These are phyloP conservation scores for Leishmania lainsoni DNA, from an alignment of 208 protist species.

Conservation along the genomic window DNA sequence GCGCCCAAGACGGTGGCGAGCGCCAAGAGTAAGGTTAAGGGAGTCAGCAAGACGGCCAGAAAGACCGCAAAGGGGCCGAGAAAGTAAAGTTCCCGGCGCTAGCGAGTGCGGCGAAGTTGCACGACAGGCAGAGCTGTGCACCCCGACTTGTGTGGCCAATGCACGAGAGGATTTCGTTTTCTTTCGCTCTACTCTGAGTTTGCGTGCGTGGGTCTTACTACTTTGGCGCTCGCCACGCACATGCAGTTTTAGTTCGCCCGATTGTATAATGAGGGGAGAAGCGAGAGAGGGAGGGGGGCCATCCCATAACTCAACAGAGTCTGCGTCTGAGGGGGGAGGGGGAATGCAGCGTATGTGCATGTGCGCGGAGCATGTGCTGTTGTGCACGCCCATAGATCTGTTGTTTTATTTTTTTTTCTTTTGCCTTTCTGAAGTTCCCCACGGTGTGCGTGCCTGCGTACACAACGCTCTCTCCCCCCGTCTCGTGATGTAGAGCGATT, in stretches of 20 bases:
- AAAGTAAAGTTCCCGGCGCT: not conserved
- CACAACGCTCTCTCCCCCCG: not conserved
- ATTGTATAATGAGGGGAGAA: not conserved
- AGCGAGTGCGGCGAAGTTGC: not conserved
- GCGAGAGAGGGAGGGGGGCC: not conserved
- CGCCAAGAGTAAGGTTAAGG: slow-evolving; percentile 35
- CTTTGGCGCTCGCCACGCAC: not conserved
- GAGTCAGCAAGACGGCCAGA: slow-evolving; percentile 22
- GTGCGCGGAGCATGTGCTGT: not conserved
- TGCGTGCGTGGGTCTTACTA: not conserved
- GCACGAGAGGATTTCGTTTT: not conserved
- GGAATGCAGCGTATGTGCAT: not conserved
- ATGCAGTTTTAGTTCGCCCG: not conserved
- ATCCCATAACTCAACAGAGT: not conserved
- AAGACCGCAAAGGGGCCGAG: slow-evolving; percentile 17
- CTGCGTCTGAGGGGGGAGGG: not conserved
- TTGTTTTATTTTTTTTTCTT: not conserved
- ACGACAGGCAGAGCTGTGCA: not conserved
- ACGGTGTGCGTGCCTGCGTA: not conserved
- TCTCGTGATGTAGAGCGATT: not conserved
- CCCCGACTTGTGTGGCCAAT: not conserved
- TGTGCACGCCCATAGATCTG: not conserved
- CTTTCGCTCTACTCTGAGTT: not conserved
- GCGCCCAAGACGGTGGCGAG: slow-evolving; percentile 13
- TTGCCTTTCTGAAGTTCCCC: not conserved